A percentile compares a stretch with the other conserved stretches of the same genome.
phyloP scores from a whole-genome alignment of 495 filamentous ascomycete species.

The Cercophora sp. region DNA sequence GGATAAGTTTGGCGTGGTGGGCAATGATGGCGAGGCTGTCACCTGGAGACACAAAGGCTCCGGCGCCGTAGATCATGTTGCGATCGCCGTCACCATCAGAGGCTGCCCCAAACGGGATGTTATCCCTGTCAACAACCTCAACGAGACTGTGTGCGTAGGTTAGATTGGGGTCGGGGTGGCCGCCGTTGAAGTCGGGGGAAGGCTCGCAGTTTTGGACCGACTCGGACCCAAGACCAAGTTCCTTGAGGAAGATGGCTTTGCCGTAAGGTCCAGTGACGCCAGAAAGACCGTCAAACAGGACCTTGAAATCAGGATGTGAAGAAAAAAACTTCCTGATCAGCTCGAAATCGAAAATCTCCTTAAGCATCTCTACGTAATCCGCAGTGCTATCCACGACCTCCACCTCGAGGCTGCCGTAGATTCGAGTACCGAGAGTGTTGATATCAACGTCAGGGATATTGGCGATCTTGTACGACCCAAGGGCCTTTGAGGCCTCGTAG shows the following conservation, averaged over 20 bases:
- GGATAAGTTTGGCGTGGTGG: slow-evolving; percentile 90
- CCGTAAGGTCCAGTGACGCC: slow-evolving; percentile 96
- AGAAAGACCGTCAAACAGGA: slow-evolving; percentile 89
- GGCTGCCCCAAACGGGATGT: slow-evolving; percentile 92
- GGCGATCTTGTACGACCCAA: slow-evolving; percentile 87
- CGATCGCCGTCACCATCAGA: slow-evolving; percentile 96
- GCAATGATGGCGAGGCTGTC: slow-evolving; percentile 97
- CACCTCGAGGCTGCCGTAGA: slow-evolving; percentile 80
- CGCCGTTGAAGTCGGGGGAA: slow-evolving; percentile 89
- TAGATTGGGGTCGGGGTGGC: slow-evolving; percentile 96
- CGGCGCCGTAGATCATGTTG: slow-evolving; percentile 99
- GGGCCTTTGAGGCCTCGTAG: slow-evolving; percentile 79
- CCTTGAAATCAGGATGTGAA: slow-evolving; percentile 85
- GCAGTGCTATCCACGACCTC: slow-evolving; percentile 89
- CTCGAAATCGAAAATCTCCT: slow-evolving; percentile 95
- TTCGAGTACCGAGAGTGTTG: slow-evolving; percentile 72
- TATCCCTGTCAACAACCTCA: slow-evolving; percentile 84
- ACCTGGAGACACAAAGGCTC: slow-evolving; percentile 92
- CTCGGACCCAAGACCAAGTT: slow-evolving; percentile 70
- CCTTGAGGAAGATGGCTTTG: slow-evolving; percentile 87
- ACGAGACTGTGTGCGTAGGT: slow-evolving; percentile 97
- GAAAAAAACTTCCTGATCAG: slow-evolving; percentile 90
- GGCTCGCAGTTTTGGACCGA: slow-evolving; percentile 93
- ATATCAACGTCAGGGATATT: slow-evolving; percentile 86
- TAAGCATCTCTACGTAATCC: slow-evolving; percentile 93